phyloP scores from a whole-genome alignment of 495 filamentous ascomycete species.

The Aspergillus panamensis region DNA sequence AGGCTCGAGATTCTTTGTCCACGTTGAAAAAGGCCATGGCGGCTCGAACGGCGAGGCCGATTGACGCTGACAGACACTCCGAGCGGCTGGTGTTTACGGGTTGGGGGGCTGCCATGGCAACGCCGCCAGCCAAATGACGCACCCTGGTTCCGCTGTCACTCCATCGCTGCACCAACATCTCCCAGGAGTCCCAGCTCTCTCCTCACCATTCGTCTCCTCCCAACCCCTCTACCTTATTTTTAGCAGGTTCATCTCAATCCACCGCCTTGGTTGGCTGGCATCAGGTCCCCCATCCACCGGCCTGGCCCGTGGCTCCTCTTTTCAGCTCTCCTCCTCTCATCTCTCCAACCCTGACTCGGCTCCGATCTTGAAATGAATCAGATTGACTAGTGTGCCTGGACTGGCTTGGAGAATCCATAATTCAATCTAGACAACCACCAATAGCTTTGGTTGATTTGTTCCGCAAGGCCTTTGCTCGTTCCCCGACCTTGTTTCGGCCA shows the following conservation, averaged over 20 bases:
- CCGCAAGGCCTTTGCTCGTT: background rate
- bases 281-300: background rate
- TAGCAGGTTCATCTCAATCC: conserved; percentile 8
- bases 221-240: conserved; percentile 15
- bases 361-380: conserved; percentile 4
- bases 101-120: conserved; percentile 44
- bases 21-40: conserved; percentile 14
- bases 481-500: background rate
- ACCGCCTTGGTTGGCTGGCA: conserved; percentile 2
- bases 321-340: background rate
- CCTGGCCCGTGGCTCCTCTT: background rate
- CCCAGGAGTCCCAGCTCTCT: conserved; percentile 4
- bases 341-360: background rate
- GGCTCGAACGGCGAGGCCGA: conserved; percentile 8
- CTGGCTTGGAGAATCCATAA: conserved; percentile 13
- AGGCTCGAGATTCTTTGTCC: conserved; percentile 14
- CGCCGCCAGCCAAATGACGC: conserved; percentile 33
- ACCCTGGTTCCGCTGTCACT: conserved; percentile 13
- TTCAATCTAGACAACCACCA: conserved; percentile 15
- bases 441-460: conserved; percentile 1
- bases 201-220: conserved; percentile 6
- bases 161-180: background rate
- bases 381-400: conserved; percentile 7
- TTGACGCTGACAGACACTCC: conserved; percentile 22
- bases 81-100: conserved; percentile 40